Base-by-base conservation (phyloP, 2,329 filamentous ascomycete genomes). In the Apiospora phragmitis region DNA sequence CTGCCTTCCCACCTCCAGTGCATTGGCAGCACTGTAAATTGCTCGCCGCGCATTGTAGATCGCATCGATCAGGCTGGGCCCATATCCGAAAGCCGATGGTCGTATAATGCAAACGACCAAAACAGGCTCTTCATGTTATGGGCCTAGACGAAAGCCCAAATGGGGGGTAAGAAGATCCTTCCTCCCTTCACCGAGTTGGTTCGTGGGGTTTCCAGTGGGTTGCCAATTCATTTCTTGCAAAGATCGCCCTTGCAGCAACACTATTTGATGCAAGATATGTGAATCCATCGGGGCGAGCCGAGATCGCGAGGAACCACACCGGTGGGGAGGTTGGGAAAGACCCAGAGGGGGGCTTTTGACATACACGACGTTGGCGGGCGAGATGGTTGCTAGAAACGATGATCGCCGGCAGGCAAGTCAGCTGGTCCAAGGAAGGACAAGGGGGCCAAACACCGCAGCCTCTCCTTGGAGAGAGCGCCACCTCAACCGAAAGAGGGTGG, bases 191-290 rank as follows among this genome's bases (percentile, higher is more conserved):
- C 55, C 55, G 55, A 24, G 32, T n/a, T 14, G 32, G 55, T 32
- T 38, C 18, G 18, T 12, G 7, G 55, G 32, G 11, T 38, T 21
- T 5, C 32, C 18, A 38, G 6, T 9, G 21, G 55, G 32, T n/a
- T 62, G 55, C 9, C 55, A 62, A 14, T 62, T 62, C 29, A 62
- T 62, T 62, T 38, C 29, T n/a, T 21, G 21, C 55, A 62, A 26
- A 59, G 55, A 62, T 62, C 55, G 55, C 55, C 55, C 32, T 38
- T 62, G 55, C 55, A 62, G 18, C 21, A 62, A 21, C 21, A 38
- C n/a, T 62, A 38, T 38, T 38, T n/a, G 55, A 62, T 62, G 55
- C 29, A 62, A 62, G 55, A 62, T 62, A n/a, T 62, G 55, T 62
- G 55, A 62, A 38, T 62, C 55, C 32, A 38, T 11, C 55, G 55